Base-by-base conservation (phyloP, 176 grass and related monocot genomes). In the Rhynchospora tenuis region DNA sequence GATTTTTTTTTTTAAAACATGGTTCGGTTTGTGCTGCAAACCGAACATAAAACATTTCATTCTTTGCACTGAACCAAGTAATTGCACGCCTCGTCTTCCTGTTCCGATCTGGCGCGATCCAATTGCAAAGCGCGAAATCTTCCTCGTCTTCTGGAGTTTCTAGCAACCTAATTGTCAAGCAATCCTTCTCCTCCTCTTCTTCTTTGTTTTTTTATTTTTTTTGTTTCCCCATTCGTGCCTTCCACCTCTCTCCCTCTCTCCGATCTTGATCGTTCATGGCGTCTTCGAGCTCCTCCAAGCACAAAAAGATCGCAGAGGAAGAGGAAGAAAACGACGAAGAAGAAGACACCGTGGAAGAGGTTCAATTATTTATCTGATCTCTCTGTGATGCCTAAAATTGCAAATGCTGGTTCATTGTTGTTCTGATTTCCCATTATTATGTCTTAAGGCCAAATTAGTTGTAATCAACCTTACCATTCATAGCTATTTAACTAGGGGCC, bases 261-360 rank as follows among this genome's bases (percentile, higher is more conserved):
- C 84, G 93, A 91, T 89, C 23, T 86, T 75, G 68, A 80, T 86
- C 60, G 57, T 79, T 85, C 81, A 90, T 86, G 84, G 83, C 94
- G 75, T 86, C 84, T 64, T 84, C 88, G 23, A 86, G 84, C 73
- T 89, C 83, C 77, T 91, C 83, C 70, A 96, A 95, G 86, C 90
- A 91, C 51, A 87, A 85, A 27, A 84, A 82, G 82, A 89, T 89
- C 64, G 83, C 83, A 33, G 87, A 94, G 64, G 88, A 85, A 17
- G 90, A 92, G 8, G 88, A 88, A 57, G 24, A 31, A 15, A 85
- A 91, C 8, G 81, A 89, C 2, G 90, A 82, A 0, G 86, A 87
- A 45, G 89, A 88, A 45, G 90, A 92, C 58, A 74, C 57, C 28
- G 83, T 77, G 64, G 85, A 90, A 67, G 93, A 96, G 93, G 90